Evolutionary conservation across 768 basidiomycete species (phyloP), one percentile per base, ranked within the genome.

Genomic region (Russula sp.): DNA sequence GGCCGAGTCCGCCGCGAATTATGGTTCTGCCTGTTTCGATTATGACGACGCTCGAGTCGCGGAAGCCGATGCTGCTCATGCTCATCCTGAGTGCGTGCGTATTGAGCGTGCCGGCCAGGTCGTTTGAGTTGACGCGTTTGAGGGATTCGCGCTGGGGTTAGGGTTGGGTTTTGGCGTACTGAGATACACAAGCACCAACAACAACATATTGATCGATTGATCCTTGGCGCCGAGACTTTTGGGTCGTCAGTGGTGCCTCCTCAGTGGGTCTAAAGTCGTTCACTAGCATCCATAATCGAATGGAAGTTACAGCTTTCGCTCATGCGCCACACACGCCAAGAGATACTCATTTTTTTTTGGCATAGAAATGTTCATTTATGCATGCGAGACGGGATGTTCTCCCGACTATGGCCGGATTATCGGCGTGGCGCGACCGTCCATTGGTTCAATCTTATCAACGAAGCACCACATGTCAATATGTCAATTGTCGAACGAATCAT

Each of bases 21-120:
- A 79, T 73, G 4, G 88, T 87, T 57, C 87, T 79, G 59, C 85
- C 81, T 14, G 87, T 88, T 75, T 94, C 94, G 72, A 96, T 83
- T 74, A 94, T 79, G 65, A 94, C 81, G 50, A 93, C 81, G 57
- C 83, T 87, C 55, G 89, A 83, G 75, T 94, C 92, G 73, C 92
- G 89, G 74, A 92, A 87, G 44, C 85, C 84, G 81, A 85, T 84
- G 72, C 51, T 71, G 63, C 73, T 77, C 71, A 69, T 69, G 28
- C 28, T 30, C 28, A 30, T 30, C 28, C 3, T 30, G 28, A 30
- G 28, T 2, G 28, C 28, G 28, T 30, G 28, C 40, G 64, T 49
- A n/a, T n/a, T 46, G 44, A 11, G 44, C 22, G 22, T n/a, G n/a
- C n/a, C n/a, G n/a, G n/a, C n/a, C n/a, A n/a, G n/a, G n/a, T n/a